Conservation (phyloP, 2,329 filamentous ascomycete genomes). For the Colletotrichum lupini region DNA sequence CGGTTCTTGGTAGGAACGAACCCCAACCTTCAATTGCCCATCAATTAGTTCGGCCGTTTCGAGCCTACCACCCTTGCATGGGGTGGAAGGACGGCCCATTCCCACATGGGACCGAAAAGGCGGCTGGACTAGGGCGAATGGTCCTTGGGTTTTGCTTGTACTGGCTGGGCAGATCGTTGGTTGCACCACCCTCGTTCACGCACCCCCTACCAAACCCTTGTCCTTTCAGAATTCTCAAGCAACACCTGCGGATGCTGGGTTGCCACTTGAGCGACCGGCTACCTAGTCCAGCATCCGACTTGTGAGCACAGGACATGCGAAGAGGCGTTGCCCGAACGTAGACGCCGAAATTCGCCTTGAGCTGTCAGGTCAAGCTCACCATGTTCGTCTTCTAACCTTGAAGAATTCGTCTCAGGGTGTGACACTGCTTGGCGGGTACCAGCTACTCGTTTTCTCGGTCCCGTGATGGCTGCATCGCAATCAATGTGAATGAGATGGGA, state of each 20-base stretch:
- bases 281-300: slow-evolving; percentile 9
- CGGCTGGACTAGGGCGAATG: slow-evolving; percentile 25
- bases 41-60: slow-evolving; percentile 8
- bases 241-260: slow-evolving; percentile 1
- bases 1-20: slow-evolving; percentile 9
- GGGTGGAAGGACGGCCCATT: slow-evolving; percentile 22
- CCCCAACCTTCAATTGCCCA: slow-evolving; percentile 21
- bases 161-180: slow-evolving; percentile 29
- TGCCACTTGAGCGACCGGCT: slow-evolving; percentile 14
- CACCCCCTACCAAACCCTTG: slow-evolving; percentile 1
- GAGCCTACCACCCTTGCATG: slow-evolving; percentile 25
- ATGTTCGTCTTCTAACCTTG: not conserved
- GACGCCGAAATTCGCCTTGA: not conserved
- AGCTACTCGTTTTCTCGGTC: not conserved
- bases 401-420: not conserved
- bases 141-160: slow-evolving; percentile 19
- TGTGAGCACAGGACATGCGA: not conserved
- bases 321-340: not conserved
- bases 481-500: slow-evolving; percentile 8
- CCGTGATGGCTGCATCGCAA: slow-evolving; percentile 25
- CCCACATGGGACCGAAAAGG: slow-evolving; percentile 29
- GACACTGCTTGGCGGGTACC: slow-evolving; percentile 22
- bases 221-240: slow-evolving; percentile 2
- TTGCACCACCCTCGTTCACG: slow-evolving; percentile 22
- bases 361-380: not conserved